Percentiles rank a stretch among this genome's conserved stretches.
phyloP scores from a whole-genome alignment of 139 green algal species.

The Cymbomonas tetramitiformis region DNA sequence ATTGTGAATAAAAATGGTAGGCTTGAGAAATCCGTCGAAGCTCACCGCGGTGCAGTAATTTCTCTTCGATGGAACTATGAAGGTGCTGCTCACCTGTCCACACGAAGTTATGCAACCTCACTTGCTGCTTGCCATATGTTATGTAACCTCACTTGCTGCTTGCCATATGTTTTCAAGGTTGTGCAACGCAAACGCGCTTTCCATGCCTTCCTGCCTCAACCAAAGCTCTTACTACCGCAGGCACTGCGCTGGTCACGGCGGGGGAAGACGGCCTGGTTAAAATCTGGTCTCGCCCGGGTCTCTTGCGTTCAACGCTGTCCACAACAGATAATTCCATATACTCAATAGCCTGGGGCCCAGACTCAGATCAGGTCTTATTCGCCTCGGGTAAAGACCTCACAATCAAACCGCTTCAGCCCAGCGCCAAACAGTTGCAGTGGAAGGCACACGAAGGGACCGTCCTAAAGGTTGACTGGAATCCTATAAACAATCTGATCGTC shows the following conservation, averaged over 20 bases:
- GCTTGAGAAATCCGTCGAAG: conserved; percentile 50
- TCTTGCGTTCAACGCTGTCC: conserved; percentile 53
- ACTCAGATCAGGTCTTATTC: conserved; percentile 42
- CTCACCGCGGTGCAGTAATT: conserved; percentile 50
- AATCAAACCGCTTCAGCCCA: conserved; percentile 37
- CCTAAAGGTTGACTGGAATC: conserved; percentile 53
- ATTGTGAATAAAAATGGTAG: conserved; percentile 39
- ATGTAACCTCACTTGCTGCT: too few species aligned
- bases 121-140: too few species aligned
- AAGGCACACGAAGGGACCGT: conserved; percentile 29
- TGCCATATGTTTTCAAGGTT: too few species aligned
- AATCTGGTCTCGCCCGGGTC: conserved; percentile 54
- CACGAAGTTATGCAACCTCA: too few species aligned
- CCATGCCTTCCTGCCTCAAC: not conserved
- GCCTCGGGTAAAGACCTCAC: conserved; percentile 38
- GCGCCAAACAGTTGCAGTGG: conserved; percentile 19
- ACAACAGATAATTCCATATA: conserved; percentile 43
- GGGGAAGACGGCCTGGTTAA: conserved; percentile 67
- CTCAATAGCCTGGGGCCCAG: conserved; percentile 43
- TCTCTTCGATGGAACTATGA: conserved; percentile 52
- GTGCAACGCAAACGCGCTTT: too few species aligned
- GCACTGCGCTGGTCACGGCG: conserved; percentile 49
- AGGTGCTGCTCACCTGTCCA: too few species aligned
- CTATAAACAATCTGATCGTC: conserved; percentile 48
- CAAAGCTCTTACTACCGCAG: conserved; percentile 25